phyloP scores from a whole-genome alignment of 140 eudicot species.

The Stevia rebaudiana region DNA sequence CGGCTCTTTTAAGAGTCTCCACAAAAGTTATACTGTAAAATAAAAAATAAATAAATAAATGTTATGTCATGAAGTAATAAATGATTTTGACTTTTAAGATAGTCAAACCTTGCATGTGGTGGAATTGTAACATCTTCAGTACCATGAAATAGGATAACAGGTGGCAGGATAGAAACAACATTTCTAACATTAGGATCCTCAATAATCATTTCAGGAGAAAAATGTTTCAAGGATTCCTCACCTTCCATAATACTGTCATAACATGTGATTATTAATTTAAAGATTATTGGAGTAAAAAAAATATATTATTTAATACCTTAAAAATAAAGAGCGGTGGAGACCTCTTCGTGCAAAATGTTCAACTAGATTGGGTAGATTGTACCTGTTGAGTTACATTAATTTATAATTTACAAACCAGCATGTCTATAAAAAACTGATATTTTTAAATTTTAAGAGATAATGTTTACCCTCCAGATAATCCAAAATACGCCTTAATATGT shows the following conservation, averaged over 20 bases:
- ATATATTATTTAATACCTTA: conserved; percentile 38
- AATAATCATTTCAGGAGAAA: conserved; percentile 68
- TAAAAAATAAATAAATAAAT: too few species aligned
- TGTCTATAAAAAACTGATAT: too few species aligned
- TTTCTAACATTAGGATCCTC: conserved; percentile 38
- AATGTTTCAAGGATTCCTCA: conserved; percentile 48
- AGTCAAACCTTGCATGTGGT: conserved; percentile 52
- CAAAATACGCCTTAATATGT: conserved; percentile 77
- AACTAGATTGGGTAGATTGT: conserved; percentile 56
- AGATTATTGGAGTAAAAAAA: neutral
- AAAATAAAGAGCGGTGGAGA: conserved; percentile 71
- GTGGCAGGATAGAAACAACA: conserved; percentile 49
- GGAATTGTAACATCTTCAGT: conserved; percentile 65
- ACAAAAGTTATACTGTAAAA: conserved; percentile 52
- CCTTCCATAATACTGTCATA: conserved; percentile 82
- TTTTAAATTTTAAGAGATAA: neutral
- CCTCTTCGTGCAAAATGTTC: conserved; percentile 81
- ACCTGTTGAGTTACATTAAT: conserved; percentile 34
- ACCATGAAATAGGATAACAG: conserved; percentile 68
- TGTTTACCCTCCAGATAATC: conserved; percentile 79
- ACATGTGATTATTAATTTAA: too few species aligned
- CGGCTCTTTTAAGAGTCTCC: conserved; percentile 47
- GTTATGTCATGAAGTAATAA: too few species aligned
- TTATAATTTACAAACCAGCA: neutral
- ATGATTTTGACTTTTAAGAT: neutral